These are phyloP conservation scores for Penicillium arizonense DNA, from an alignment of 495 filamentous ascomycete species.

Conservation along the genomic window DNA sequence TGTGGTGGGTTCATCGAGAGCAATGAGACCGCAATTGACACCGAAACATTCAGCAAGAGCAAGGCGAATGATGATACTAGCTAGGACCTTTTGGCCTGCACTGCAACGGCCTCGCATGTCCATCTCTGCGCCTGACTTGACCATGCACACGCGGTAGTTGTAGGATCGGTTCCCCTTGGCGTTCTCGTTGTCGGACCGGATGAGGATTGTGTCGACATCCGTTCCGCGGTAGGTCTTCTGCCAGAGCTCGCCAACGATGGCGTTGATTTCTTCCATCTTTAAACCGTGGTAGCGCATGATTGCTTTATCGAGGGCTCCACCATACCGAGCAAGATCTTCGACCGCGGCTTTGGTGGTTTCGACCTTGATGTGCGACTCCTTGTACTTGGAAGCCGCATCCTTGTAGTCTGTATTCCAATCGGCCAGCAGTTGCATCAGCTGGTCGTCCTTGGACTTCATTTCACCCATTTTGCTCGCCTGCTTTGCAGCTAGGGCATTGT, in stretches of 20 bases:
- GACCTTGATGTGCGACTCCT: constrained; percentile 84
- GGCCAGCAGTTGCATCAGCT: constrained; percentile 61
- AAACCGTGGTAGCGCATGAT: constrained; percentile 94
- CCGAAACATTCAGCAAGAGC: constrained; percentile 97
- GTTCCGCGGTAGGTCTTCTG: constrained; percentile 95
- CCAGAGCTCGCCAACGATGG: constrained; percentile 93
- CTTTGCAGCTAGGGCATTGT: constrained; percentile 59
- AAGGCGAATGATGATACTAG: constrained; percentile 95
- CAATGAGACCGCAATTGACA: constrained; percentile 92
- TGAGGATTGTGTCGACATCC: constrained; percentile 95
- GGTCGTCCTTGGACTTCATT: constrained; percentile 78
- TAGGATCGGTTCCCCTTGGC: constrained; percentile 77
- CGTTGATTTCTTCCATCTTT: constrained; percentile 99
- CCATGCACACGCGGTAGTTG: constrained; percentile 98
- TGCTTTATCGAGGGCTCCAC: constrained; percentile 80
- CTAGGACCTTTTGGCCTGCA: constrained; percentile 93
- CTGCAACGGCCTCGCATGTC: constrained; percentile 98
- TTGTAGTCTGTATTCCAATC: constrained; percentile 89
- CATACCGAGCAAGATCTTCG: constrained; percentile 82
- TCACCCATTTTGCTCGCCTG: constrained; percentile 64
- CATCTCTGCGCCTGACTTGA: constrained; percentile 96
- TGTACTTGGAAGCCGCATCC: constrained; percentile 76
- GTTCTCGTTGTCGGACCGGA: constrained; percentile 82
- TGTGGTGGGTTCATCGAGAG: constrained; percentile 96
- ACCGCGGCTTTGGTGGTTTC: constrained; percentile 91